phyloP scores from a whole-genome alignment of 2,329 filamentous ascomycete genomes.

The Aciculosporium take region DNA sequence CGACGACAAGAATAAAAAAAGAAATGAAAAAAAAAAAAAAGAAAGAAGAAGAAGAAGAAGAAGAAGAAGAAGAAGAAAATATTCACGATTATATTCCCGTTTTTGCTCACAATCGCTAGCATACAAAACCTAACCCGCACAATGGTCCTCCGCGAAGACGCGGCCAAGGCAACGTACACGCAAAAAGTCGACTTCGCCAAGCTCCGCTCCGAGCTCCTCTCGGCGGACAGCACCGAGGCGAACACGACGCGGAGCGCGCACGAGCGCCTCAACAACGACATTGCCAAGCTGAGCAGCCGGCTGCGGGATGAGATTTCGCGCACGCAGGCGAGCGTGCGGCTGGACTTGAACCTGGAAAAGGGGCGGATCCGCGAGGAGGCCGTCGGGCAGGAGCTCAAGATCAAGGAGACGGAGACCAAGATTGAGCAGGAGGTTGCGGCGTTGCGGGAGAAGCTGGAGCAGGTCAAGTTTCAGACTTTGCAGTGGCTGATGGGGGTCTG shows the following conservation, averaged over 20 bases:
- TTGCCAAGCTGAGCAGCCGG: slow-evolving; percentile 81
- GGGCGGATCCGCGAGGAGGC: slow-evolving; percentile 92
- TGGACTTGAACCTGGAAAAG: slow-evolving; percentile 94
- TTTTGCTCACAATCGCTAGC: slow-evolving; percentile 33
- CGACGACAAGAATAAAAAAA: no score
- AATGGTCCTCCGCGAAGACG: slow-evolving; percentile 93
- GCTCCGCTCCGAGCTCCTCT: slow-evolving; percentile 83
- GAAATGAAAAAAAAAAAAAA: no score
- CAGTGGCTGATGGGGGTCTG: slow-evolving; percentile 93
- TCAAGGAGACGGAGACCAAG: slow-evolving; percentile 96
- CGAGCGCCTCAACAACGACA: slow-evolving; percentile 84
- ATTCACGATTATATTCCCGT: no score
- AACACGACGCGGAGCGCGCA: slow-evolving; percentile 79
- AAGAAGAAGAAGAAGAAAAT: no score
- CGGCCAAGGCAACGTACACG: slow-evolving; percentile 63
- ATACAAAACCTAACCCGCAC: slow-evolving; percentile 95
- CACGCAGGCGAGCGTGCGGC: slow-evolving; percentile 80
- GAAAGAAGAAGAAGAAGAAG: no score
- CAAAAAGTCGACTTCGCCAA: slow-evolving; percentile 98
- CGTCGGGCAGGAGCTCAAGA: slow-evolving; percentile 90
- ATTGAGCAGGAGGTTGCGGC: slow-evolving; percentile 96
- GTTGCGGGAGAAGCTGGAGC: slow-evolving; percentile 80
- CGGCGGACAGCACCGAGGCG: slow-evolving; percentile 80
- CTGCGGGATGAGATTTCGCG: slow-evolving; percentile 87
- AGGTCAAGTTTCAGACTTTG: slow-evolving; percentile 93